Base-by-base conservation (phyloP, 148 eudicot genomes). In the Cornus suecica region DNA sequence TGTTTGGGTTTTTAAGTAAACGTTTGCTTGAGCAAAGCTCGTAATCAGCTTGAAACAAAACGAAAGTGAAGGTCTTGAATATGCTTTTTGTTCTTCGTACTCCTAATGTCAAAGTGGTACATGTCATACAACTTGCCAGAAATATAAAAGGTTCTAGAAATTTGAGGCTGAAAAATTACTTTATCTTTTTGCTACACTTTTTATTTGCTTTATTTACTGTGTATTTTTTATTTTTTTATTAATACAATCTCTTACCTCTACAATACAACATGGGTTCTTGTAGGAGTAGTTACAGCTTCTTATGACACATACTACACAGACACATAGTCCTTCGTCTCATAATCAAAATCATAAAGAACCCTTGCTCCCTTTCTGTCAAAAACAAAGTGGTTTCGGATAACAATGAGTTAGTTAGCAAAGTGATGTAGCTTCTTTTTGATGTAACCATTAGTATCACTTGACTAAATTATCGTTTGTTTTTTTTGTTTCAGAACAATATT, bases 401-500 rank as follows among this genome's bases (percentile, higher is more conserved):
- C 54, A 48, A 11, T 48, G 54, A 8, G 48, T 2, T 24, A 30
- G 3, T 18, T 5, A 10, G 20, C 8, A 66, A 66, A 29, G 7
- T 27, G 13, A 10, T 10, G 8, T 34, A 8, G 5, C 11, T 34
- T 24, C 16, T 32, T 30, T 54, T 20, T 15, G 30, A 25, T 26
- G 51, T 34, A 28, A 26, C 48, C 31, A 23, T 10, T 76, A 48
- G 20, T 34, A 10, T 70, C 30, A 4, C 22, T 58, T 37, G 26
- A 0, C 24, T 10, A 66, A 20, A 71, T 72, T 22, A 69, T 58
- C 34, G 22, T 27, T 74, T 5, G 22, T 27, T 74, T 5, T 54
- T 63, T 74, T 74, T 74, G 31, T 62, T 74, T 64, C 95, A 96
- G 99, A 93, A 78, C 83, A 81, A 76, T 96, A 96, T 82, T 80